Evolutionary conservation across 306 rosid species (phyloP), one percentile per base, ranked within the genome.

Genomic region (Alnus rubra): DNA sequence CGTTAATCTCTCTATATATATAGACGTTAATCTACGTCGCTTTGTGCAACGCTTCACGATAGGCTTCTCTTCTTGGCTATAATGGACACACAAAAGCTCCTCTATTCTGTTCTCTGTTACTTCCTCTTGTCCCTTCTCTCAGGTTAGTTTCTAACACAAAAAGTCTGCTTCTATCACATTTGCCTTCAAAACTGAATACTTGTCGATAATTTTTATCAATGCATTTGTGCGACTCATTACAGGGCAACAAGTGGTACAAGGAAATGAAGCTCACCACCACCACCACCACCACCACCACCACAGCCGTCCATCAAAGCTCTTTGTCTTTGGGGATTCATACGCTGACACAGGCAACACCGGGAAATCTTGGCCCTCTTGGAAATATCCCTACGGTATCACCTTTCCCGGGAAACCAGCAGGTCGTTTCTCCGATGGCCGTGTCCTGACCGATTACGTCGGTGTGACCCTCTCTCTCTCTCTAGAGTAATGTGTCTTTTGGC

Each of bases 401-500:
- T 91, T 60, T 83, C 93, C 93, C 0, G 83, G 90, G 0, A 78
- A 64, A 35, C 93, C 97, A 1, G 70, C 84, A 0, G 97, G 93
- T 33, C 87, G 97, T 15, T 91, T 91, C 63, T 78, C 71, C 14
- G 86, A 91, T 18, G 97, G 93, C 48, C 83, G 77, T 4, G 82
- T 86, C 33, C 87, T 91, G 44, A 76, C 97, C 5, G 97, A 91
- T 80, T 86, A 82, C 65, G 0, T 91, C 65, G 93, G 96, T 91
- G 76, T 48, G 1, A 53, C 18, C 14, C 45, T 68, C 11, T 18
- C 48, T 58, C 55, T 19, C 31, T 23, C 0, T 69, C 45, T 42
- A 1, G 1, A 33, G 37, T 33, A 42, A 42, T 42, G 45, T 42
- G 8, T 42, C 1, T 42, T 42, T 42, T 5, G 13, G 14, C 52